These are phyloP conservation scores for Desmodesmus armatus DNA, from an alignment of 139 green algal genomes.

Conservation along the genomic window DNA sequence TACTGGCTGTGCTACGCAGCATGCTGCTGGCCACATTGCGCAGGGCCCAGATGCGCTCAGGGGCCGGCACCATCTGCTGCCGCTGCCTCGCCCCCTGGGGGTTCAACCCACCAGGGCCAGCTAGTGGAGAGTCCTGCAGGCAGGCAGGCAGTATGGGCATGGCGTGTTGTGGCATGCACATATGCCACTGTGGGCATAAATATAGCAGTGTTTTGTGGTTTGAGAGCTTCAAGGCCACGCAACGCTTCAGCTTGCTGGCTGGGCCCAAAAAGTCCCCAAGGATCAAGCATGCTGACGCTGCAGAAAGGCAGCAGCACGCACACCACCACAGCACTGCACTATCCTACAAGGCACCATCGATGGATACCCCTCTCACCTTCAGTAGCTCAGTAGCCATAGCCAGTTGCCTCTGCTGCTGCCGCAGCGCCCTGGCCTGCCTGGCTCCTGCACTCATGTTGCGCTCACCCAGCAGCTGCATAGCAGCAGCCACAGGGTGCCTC, in stretches of 20 bases:
- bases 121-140: conserved; percentile 20
- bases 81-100: conserved; percentile 5
- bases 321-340: not conserved
- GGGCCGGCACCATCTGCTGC: conserved; percentile 45
- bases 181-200: too few relatives aligned
- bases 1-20: conserved; percentile 43
- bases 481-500: conserved; percentile 27
- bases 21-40: conserved; percentile 65
- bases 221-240: too few relatives aligned
- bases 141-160: conserved; percentile 1
- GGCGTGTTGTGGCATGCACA: too few relatives aligned
- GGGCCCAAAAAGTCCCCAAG: too few relatives aligned
- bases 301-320: not conserved
- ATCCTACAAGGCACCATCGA: too few relatives aligned
- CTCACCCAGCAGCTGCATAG: conserved; percentile 37
- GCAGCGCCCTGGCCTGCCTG: conserved; percentile 45
- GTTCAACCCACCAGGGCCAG: conserved; percentile 26
- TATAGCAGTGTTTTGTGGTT: too few relatives aligned
- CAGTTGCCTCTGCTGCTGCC: conserved; percentile 40
- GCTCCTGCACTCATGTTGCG: conserved; percentile 46
- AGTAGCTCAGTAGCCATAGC: conserved; percentile 18
- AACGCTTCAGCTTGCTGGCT: too few relatives aligned
- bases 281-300: too few relatives aligned
- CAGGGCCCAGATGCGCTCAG: conserved; percentile 61
- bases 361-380: not conserved